Conservation (phyloP, 2,329 filamentous ascomycete genomes). For the Fusarium devonianum region DNA sequence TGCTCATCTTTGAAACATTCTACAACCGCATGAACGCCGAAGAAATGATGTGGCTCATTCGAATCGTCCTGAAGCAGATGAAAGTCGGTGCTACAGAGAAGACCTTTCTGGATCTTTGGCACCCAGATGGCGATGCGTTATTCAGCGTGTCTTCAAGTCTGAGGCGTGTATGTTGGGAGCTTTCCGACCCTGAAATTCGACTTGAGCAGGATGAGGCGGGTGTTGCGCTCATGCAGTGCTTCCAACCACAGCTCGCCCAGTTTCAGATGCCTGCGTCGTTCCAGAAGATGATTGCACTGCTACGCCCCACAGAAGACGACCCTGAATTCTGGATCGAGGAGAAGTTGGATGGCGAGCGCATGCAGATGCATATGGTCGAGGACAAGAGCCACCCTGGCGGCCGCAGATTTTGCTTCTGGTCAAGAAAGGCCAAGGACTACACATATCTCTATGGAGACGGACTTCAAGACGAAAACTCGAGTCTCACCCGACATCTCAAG, state of each 20-base stretch:
- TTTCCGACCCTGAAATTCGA: conserved; percentile 75
- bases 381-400: conserved; percentile 74
- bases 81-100: conserved; percentile 82
- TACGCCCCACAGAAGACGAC: conserved; percentile 72
- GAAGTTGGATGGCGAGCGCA: conserved; percentile 94
- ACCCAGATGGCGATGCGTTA: conserved; percentile 76
- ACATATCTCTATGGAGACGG: conserved; percentile 89
- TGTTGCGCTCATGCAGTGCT: conserved; percentile 88
- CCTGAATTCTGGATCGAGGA: conserved; percentile 95
- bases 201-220: conserved; percentile 78
- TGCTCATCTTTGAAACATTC: conserved; percentile 81
- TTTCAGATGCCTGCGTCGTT: conserved; percentile 84
- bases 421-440: conserved; percentile 94
- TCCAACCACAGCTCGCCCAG: conserved; percentile 93
- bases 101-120: conserved; percentile 85
- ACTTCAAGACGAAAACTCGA: conserved; percentile 75
- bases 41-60: conserved; percentile 92
- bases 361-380: conserved; percentile 91
- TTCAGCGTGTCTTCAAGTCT: conserved; percentile 94
- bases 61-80: conserved; percentile 86
- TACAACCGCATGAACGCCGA: conserved; percentile 92
- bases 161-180: conserved; percentile 91
- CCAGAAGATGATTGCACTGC: conserved; percentile 75
- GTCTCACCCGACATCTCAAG: conserved; percentile 80
- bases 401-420: conserved; percentile 86